Base-by-base conservation (phyloP, 2,329 filamentous ascomycete species). In the Cordyceps farinosa region DNA sequence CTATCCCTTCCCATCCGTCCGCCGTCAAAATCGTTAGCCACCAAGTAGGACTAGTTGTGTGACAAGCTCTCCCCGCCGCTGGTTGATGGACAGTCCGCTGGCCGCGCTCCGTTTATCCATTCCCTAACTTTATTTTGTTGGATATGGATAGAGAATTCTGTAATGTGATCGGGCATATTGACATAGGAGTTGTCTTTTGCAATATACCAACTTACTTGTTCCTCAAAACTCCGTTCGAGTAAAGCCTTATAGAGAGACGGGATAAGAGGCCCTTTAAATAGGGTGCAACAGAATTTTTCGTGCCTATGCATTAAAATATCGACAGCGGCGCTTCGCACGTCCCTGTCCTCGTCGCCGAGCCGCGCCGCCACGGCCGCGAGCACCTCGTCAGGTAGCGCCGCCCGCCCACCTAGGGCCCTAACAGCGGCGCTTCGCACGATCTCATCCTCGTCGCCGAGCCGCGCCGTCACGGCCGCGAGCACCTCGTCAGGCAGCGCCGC, bases 221-320 rank as follows among this genome's bases (percentile, higher is more conserved):
- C 50, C 27, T 52, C 50, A 22, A 52, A 52, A 52, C 50, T 52
- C 15, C 50, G 50, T 52, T 34, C 50, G 15, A 52, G 50, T 52
- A 34, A 34, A 34, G 50, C 29, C 13, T 34, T 27, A 52, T 52
- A 52, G 3, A 52, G 5, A 34, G 50, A 34, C 8, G 32, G 5
- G 32, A 34, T 34, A 34, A 34, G 4, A 34, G 32, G 32, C 8
- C 8, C 5, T 8, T 4, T 34, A 34, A 5, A 34, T 4, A 34
- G 5, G 32, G 8, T 34, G 32, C 32, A 34, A 34, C 8, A 34
- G 32, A 5, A 5, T 5, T 34, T 34, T 34, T 34, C 32, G 4
- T 34, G 32, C 32, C 8, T 34, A 8, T 8, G 32, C 32, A 34
- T 34, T 8, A 34, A 34, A 34, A 34, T 8, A 34, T 4, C 32